phyloP scores from a whole-genome alignment of 805 yeast species.

The Tetrapisispora fleetii region DNA sequence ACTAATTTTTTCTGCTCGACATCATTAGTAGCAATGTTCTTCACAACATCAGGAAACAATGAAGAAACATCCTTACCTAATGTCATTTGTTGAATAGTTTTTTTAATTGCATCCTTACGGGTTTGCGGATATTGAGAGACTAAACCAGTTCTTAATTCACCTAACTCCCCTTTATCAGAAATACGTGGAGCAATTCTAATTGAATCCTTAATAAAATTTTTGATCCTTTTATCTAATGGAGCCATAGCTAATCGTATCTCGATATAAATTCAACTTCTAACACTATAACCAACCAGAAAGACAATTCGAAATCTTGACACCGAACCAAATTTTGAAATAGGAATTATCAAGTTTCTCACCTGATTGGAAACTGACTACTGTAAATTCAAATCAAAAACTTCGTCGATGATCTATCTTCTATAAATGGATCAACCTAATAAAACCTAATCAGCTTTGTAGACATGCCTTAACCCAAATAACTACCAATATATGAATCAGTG shows the following conservation, averaged over 20 bases:
- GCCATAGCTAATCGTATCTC: conserved; percentile 14
- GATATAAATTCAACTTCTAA: not conserved
- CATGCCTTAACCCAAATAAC: no score
- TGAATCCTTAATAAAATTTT: conserved; percentile 28
- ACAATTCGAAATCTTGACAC: no score
- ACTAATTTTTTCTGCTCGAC: conserved; percentile 94
- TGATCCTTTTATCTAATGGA: conserved; percentile 29
- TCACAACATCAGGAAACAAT: conserved; percentile 88
- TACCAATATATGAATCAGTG: no score
- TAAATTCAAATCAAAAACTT: no score
- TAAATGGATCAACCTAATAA: no score
- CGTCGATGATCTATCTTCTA: no score
- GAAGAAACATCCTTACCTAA: conserved; percentile 93
- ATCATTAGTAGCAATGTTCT: conserved; percentile 94
- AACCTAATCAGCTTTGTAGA: no score
- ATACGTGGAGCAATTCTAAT: conserved; percentile 31
- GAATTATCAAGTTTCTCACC: no score
- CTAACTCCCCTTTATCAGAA: conserved; percentile 59
- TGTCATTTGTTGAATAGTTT: conserved; percentile 97
- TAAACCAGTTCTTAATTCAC: conserved; percentile 78
- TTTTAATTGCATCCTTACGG: conserved; percentile 91
- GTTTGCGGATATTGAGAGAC: conserved; percentile 93
- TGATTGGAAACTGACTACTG: no score
- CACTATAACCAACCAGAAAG: no score
- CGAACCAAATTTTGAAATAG: no score